Conservation (phyloP, 257 asterid genomes). For the Solanum sitiens region DNA sequence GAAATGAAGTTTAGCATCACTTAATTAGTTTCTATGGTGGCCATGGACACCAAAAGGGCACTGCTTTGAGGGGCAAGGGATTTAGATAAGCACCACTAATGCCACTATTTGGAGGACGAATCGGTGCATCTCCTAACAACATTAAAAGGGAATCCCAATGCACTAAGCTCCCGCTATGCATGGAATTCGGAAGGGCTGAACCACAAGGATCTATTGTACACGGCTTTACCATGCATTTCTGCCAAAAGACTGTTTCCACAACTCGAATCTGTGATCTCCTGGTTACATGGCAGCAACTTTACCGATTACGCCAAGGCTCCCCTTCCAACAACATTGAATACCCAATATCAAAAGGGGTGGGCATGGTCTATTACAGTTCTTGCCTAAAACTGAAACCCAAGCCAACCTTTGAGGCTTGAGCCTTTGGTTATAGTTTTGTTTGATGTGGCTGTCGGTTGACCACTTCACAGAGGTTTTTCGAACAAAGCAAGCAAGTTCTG, state of each 20-base stretch:
- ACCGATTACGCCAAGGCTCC: not conserved
- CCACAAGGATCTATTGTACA: not conserved
- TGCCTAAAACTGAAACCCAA: not conserved
- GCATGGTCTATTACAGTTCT: not conserved
- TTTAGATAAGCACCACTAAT: not conserved
- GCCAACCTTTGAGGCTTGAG: not conserved
- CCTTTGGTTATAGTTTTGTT: not conserved
- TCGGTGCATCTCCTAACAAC: not conserved
- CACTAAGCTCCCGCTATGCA: not conserved
- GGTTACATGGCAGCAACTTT: not conserved
- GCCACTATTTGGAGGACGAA: not conserved
- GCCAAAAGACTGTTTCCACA: not conserved
- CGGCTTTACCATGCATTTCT: not conserved
- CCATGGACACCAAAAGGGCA: not conserved
- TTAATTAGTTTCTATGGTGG: not conserved
- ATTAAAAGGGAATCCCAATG: not conserved
- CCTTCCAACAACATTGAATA: not conserved
- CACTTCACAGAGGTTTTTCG: not conserved
- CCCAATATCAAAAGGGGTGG: not conserved
- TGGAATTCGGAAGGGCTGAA: not conserved
- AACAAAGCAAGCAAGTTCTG: not conserved
- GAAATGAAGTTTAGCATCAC: not conserved
- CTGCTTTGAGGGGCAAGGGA: not conserved
- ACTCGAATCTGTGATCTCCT: not conserved
- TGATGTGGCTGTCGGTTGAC: not conserved